phyloP scores from a whole-genome alignment of 2,329 filamentous ascomycete genomes.

The Penicillium nordicum region DNA sequence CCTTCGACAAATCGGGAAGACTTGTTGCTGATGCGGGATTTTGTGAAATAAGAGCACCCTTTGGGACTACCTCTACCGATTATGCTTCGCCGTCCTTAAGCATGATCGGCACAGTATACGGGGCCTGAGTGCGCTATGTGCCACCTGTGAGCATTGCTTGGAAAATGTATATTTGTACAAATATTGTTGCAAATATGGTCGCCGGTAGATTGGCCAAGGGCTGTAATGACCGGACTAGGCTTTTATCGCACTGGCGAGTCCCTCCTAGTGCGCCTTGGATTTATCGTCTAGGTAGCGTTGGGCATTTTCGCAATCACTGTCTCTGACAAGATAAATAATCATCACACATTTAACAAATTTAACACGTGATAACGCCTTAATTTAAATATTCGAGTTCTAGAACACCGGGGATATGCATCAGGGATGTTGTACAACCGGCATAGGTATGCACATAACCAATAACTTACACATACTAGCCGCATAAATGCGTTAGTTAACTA shows the following conservation, averaged over 20 bases:
- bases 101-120: not conserved
- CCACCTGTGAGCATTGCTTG: not conserved
- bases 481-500: not conserved
- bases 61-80: not conserved
- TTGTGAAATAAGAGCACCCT: too few relatives aligned
- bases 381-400: not conserved
- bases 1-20: too few relatives aligned
- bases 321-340: not conserved
- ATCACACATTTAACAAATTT: not conserved
- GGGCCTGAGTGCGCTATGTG: too few relatives aligned
- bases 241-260: not conserved
- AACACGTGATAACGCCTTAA: not conserved
- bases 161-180: not conserved
- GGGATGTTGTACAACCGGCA: not conserved
- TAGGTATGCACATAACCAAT: not conserved
- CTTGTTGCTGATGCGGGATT: too few relatives aligned
- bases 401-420: not conserved
- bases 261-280: not conserved
- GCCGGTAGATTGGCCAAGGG: not conserved
- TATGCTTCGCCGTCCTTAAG: not conserved
- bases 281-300: not conserved
- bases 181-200: not conserved
- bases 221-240: not conserved
- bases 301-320: not conserved
- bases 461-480: not conserved